These are phyloP conservation scores for Noccaea bulbosa DNA, from an alignment of 345 rosid species.

Conservation along the genomic window DNA sequence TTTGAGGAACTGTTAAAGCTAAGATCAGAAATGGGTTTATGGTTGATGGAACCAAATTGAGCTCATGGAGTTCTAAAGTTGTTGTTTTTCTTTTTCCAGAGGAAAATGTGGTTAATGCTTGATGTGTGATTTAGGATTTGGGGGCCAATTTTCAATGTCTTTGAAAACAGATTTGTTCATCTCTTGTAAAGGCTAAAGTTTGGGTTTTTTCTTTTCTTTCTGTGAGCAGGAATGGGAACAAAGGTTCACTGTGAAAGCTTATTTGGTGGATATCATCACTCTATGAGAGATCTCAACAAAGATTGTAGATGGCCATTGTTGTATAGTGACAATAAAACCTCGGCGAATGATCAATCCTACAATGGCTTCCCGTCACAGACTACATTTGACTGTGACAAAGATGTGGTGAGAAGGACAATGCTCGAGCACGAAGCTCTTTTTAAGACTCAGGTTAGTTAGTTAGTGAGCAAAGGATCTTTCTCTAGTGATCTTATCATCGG, in stretches of 20 bases:
- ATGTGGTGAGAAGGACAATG: conserved; percentile 65
- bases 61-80: conserved; percentile 9
- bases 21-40: conserved; percentile 19
- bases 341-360: conserved; percentile 43
- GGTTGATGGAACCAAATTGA: conserved; percentile 11
- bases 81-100: not conserved
- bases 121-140: conserved; percentile 17
- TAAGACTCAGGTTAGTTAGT: conserved; percentile 63
- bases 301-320: conserved; percentile 52
- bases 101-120: conserved; percentile 25
- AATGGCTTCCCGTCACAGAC: conserved; percentile 46
- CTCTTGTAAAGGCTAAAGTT: conserved; percentile 15
- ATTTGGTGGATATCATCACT: conserved; percentile 55
- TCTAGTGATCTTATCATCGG: not conserved
- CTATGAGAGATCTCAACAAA: conserved; percentile 58
- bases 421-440: conserved; percentile 72
- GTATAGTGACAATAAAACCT: conserved; percentile 45
- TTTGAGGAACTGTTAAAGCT: conserved; percentile 20
- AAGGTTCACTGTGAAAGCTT: conserved; percentile 65
- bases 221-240: conserved; percentile 66
- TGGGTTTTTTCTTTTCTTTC: not conserved
- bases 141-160: not conserved
- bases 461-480: conserved; percentile 5
- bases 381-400: conserved; percentile 49
- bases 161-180: conserved; percentile 9